Evolutionary conservation across 306 rosid species (phyloP).

Genomic region (Mimosa bimucronata): DNA sequence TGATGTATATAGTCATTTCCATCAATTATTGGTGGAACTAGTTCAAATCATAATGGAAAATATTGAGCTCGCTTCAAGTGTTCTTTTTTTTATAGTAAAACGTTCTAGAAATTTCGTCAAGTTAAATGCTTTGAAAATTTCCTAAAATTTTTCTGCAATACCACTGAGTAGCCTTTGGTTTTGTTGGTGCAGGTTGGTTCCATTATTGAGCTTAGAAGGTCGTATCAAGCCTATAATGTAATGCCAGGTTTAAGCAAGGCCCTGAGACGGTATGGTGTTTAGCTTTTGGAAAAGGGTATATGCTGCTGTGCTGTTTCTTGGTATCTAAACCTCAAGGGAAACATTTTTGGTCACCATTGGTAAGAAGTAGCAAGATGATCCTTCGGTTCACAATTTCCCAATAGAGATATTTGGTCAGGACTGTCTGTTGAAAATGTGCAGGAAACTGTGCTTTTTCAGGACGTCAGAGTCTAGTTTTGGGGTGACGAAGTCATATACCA

Average conservation of each 20-base stretch:
- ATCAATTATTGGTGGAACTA: conserved; percentile 17
- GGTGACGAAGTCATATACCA: conserved; percentile 22
- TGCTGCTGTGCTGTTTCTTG: conserved; percentile 19
- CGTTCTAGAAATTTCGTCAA: conserved; percentile 6
- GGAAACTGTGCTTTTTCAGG: conserved; percentile 31
- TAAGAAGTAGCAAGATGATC: conserved; percentile 23
- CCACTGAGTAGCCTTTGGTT: conserved; percentile 41
- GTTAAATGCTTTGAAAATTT: conserved; percentile 29
- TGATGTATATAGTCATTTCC: conserved; percentile 21
- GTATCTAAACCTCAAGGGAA: conserved; percentile 32
- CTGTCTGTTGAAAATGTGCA: conserved; percentile 12
- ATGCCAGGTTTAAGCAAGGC: conserved; percentile 97
- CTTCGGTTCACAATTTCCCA: conserved; percentile 10
- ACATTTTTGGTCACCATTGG: conserved; percentile 18
- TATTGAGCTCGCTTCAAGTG: conserved; percentile 20
- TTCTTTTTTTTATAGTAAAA: background rate
- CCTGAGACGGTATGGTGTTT: conserved; percentile 85
- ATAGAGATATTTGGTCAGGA: conserved; percentile 10
- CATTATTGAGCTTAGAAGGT: conserved; percentile 94
- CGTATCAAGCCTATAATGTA: conserved; percentile 95
- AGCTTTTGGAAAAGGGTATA: conserved; percentile 33
- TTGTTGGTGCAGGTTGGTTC: conserved; percentile 86
- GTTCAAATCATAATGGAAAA: conserved; percentile 15
- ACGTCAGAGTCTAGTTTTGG: conserved; percentile 12
- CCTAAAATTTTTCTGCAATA: conserved; percentile 27